phyloP scores from a whole-genome alignment of 768 basidiomycete genomes.

The Naganishia onofrii region DNA sequence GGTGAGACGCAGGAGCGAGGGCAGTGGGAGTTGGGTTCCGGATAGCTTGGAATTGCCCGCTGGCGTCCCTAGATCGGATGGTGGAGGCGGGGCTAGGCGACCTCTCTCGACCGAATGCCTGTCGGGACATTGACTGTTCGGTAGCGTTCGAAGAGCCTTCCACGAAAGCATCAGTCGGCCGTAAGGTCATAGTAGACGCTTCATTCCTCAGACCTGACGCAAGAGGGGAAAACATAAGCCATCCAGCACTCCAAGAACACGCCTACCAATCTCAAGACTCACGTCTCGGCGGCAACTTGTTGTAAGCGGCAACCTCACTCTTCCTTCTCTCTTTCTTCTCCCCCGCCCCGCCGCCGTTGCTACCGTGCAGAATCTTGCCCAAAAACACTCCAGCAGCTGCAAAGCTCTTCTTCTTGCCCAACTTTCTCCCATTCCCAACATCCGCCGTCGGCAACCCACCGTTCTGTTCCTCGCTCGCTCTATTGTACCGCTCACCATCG shows the following conservation, averaged over 20 bases:
- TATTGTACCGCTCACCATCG: not conserved
- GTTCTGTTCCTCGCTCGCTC: not conserved
- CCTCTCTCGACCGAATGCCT: not conserved
- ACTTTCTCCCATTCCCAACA: not conserved
- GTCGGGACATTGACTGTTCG: not conserved
- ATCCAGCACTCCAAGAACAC: not conserved
- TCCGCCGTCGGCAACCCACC: not conserved
- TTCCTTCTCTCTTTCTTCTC: slow-evolving; percentile 19
- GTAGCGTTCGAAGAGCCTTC: not conserved
- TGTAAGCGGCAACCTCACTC: not conserved
- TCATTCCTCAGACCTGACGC: slow-evolving; percentile 19
- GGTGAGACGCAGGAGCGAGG: not conserved
- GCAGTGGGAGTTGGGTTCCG: not conserved
- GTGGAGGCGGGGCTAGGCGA: not conserved
- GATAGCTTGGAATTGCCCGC: not conserved
- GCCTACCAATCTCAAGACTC: not conserved
- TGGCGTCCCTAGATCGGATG: not conserved
- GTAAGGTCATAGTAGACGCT: slow-evolving; percentile 17
- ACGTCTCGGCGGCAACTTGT: not conserved
- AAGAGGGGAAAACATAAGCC: not conserved
- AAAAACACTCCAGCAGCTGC: slow-evolving; percentile 22
- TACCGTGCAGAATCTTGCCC: slow-evolving; percentile 23
- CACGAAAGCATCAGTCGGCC: not conserved
- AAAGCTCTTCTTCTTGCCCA: slow-evolving; percentile 29
- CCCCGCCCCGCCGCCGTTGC: not conserved